A percentile compares a stretch with the other conserved stretches of the same genome.
Evolutionary conservation across 1,139 yeast species (phyloP).

Genomic region (Saccharomycopsis hybrid): DNA sequence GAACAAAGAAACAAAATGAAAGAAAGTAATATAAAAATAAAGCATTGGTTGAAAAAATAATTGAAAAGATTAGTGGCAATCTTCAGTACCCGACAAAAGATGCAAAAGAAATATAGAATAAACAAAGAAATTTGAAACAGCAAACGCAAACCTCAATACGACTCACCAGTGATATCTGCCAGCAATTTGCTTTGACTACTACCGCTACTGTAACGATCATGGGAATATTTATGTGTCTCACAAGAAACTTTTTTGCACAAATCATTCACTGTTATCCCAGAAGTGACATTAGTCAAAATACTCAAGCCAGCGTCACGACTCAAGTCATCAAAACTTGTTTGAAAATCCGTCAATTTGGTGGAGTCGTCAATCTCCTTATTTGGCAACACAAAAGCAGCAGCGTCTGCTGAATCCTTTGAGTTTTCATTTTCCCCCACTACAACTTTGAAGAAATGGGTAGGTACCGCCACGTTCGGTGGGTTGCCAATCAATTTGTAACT

Average conservation of each 20-base stretch:
- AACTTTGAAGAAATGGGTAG: constrained; percentile 91
- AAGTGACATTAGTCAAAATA: constrained; percentile 10
- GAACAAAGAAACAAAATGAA: too few relatives aligned
- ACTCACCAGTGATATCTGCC: too few relatives aligned
- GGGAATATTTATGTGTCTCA: constrained; percentile 13
- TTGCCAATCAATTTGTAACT: constrained; percentile 89
- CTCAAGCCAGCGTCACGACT: constrained; percentile 41
- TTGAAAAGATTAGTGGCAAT: too few relatives aligned
- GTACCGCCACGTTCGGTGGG: constrained; percentile 94
- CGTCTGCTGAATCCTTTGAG: constrained; percentile 43
- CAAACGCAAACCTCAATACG: too few relatives aligned
- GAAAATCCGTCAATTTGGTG: constrained; percentile 65
- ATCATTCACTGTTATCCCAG: constrained; percentile 12
- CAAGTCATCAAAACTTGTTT: constrained; percentile 82
- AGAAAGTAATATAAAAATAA: too few relatives aligned
- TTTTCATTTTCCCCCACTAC: constrained; percentile 69
- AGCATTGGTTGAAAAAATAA: too few relatives aligned
- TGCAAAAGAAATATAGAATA: too few relatives aligned
- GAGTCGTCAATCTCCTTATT: constrained; percentile 66
- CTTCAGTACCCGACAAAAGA: too few relatives aligned
- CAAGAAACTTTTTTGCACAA: constrained; percentile 18
- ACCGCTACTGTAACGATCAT: constrained; percentile 17
- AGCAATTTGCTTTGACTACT: too few relatives aligned
- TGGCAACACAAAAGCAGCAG: constrained; percentile 91
- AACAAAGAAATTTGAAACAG: too few relatives aligned